phyloP scores from a whole-genome alignment of 306 rosid species.

The Cucurbita maxima region DNA sequence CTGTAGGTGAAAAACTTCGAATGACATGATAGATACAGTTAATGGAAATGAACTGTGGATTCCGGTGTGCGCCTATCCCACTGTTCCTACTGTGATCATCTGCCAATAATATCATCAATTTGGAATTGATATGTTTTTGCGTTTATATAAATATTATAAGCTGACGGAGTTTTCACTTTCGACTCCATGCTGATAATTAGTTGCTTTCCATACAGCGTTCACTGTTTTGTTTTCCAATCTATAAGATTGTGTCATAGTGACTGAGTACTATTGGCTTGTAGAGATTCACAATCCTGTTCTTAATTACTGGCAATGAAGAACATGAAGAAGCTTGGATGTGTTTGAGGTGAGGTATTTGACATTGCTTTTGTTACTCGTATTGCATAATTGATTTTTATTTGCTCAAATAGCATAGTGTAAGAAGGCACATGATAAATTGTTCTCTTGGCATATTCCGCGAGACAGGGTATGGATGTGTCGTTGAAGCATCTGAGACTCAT shows the following conservation, averaged over 20 bases:
- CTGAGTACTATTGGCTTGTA: background rate
- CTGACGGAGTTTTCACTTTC: background rate
- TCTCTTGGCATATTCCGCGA: background rate
- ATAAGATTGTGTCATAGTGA: background rate
- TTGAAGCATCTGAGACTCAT: background rate
- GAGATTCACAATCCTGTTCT: constrained; percentile 60
- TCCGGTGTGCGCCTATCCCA: too few relatives aligned
- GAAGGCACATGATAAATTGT: background rate
- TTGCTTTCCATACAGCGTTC: background rate
- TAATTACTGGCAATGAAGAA: constrained; percentile 58
- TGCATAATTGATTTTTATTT: background rate
- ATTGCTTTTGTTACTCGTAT: constrained; percentile 8
- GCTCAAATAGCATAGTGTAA: background rate
- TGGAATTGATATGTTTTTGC: background rate
- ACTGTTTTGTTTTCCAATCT: background rate
- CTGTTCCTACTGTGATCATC: background rate
- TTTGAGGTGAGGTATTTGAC: constrained; percentile 45
- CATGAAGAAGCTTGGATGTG: constrained; percentile 57
- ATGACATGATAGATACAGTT: background rate
- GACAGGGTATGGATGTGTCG: background rate
- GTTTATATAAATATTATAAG: background rate
- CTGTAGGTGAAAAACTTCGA: background rate
- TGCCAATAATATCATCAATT: background rate
- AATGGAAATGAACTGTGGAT: background rate
- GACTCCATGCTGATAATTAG: background rate